Base-by-base conservation (phyloP, 1,139 yeast genomes). In the Kodamaea arcana region DNA sequence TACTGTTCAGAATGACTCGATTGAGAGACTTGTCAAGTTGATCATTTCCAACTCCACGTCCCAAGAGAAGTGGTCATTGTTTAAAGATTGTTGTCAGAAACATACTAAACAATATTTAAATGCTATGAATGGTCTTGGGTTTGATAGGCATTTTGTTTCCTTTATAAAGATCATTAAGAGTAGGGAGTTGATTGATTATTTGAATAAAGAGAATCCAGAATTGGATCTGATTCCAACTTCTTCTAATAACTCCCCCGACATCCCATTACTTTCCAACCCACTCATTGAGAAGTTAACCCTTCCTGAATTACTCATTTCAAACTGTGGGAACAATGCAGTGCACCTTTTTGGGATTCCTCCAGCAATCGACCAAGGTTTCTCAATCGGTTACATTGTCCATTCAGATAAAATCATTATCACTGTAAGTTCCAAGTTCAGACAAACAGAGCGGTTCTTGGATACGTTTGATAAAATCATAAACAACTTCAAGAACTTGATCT, bases 301-400 rank as follows among this genome's bases (percentile, higher is more conserved):
- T 13, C 73, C 75, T 0, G 75, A 69, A 37, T 45, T 69, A 21
- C 54, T 69, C 33, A 62, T 69, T 29, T 60, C 70, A 17, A 83
- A 83, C 52, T 83, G 94, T 61, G 94, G 94, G 14, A 83, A 82
- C 50, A 83, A 87, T 10, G 87, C 92, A 0, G 69, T 83, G 44
- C 73, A 75, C 31, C 62, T 80, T 13, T 83, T 83, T 62, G 92
- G 92, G 6, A 74, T 83, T 20, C 81, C 90, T 0, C 94, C 92
- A 1, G 85, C 87, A 0, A 67, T 72, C 16, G 78, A 83, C 33
- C 79, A 79, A 45, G 94, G 94, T 0, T 83, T 80, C 54, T 92
- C 90, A 11, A 69, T 83, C 29, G 92, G 90, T 0, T 83, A 83
- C 50, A 80, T 82, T 30, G 73, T 83, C 37, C 85, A 83, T 52